Evolutionary conservation across 129 eudicot genomes (phyloP).

Genomic region (Flaveria sonorensis): DNA sequence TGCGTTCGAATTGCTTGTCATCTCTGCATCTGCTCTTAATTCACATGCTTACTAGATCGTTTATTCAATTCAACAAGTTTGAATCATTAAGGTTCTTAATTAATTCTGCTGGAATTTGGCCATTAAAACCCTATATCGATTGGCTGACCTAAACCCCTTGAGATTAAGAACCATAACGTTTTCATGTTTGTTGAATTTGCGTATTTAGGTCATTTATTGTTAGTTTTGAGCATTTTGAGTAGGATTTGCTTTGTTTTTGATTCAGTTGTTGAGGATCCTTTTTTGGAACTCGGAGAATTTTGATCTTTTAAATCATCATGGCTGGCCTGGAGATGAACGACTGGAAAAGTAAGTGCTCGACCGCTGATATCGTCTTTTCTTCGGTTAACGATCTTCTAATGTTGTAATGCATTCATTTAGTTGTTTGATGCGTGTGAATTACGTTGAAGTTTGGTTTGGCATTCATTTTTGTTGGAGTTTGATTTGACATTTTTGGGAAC

Average conservation of each 20-base stretch:
- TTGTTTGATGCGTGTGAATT: background rate
- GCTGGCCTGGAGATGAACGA: conserved; percentile 57
- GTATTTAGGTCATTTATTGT: background rate
- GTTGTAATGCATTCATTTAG: background rate
- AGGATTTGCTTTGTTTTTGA: conserved; percentile 3
- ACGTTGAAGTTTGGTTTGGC: background rate
- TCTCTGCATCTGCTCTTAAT: background rate
- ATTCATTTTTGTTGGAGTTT: background rate
- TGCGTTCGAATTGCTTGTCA: conserved; percentile 3
- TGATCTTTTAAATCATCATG: conserved; percentile 8
- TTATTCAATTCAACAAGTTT: background rate
- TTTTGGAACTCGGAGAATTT: background rate
- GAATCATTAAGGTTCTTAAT: conserved; percentile 15
- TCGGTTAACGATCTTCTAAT: background rate
- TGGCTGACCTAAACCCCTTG: background rate
- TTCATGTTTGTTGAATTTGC: background rate
- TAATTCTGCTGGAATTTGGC: conserved; percentile 10
- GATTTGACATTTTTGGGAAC: background rate
- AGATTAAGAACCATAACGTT: background rate
- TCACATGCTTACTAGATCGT: conserved; percentile 17
- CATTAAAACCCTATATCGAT: conserved; percentile 16
- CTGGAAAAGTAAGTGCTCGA: conserved; percentile 45
- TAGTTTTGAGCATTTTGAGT: background rate
- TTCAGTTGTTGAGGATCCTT: conserved; percentile 27
- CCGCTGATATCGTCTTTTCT: background rate